phyloP scores from a whole-genome alignment of 2,329 filamentous ascomycete species.

The Tolypocladium tropicale region DNA sequence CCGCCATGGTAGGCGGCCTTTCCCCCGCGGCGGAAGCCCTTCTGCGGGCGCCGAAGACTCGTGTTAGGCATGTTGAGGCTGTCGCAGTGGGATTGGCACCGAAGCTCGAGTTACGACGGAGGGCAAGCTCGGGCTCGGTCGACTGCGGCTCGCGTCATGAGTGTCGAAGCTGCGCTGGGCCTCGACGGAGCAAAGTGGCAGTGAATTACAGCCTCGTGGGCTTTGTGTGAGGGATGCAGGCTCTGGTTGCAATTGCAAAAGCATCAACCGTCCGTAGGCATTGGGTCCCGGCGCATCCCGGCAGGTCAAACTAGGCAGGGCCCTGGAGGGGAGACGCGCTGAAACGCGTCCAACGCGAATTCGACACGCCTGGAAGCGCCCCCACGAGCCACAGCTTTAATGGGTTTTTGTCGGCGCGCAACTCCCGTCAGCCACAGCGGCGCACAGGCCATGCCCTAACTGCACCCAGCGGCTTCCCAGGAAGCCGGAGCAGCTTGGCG shows the following conservation, averaged over 20 bases:
- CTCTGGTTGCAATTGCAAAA: background rate
- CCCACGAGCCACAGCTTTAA: conserved; percentile 19
- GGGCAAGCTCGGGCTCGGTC: conserved; percentile 7
- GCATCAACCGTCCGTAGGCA: background rate
- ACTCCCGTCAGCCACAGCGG: conserved; percentile 9
- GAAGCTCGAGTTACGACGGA: conserved; percentile 9
- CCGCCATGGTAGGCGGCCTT: conserved; percentile 62
- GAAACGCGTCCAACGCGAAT: conserved; percentile 15
- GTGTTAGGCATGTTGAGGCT: conserved; percentile 46
- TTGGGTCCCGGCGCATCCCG: background rate
- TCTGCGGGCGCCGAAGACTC: conserved; percentile 47
- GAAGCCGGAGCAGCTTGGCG: background rate
- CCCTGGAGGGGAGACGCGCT: conserved; percentile 21
- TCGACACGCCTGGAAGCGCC: conserved; percentile 13
- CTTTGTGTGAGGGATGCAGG: background rate
- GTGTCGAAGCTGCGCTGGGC: background rate
- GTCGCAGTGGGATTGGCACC: background rate
- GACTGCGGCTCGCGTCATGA: conserved; percentile 9
- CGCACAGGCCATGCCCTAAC: background rate
- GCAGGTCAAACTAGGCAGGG: background rate
- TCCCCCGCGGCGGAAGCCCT: conserved; percentile 58
- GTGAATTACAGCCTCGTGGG: too few species aligned
- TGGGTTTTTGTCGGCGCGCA: conserved; percentile 13
- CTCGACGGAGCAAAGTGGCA: background rate
- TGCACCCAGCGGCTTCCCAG: too few species aligned